These are phyloP conservation scores for Dentipellis sp. DNA, from an alignment of 768 basidiomycete species.

Conservation along the genomic window DNA sequence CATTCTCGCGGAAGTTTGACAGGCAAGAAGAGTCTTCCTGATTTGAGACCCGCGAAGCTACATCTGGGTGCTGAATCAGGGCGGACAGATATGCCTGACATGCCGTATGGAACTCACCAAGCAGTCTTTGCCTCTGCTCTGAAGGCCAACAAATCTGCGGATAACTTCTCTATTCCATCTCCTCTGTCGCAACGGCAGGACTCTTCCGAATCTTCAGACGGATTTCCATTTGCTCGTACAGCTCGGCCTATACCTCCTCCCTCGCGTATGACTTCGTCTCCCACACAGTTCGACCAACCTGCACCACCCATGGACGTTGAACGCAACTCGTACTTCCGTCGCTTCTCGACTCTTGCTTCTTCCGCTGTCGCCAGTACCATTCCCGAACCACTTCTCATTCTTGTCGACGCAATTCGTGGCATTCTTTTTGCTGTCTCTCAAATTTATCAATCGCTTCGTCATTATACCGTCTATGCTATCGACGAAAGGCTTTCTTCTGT, in stretches of 20 bases:
- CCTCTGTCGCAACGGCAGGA: slow-evolving; percentile 37
- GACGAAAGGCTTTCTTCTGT: slow-evolving; percentile 77
- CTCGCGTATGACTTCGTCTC: slow-evolving; percentile 26
- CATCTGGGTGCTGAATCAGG: slow-evolving; percentile 20
- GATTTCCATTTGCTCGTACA: slow-evolving; percentile 15
- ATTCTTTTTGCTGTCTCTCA: slow-evolving; percentile 90
- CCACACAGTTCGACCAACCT: slow-evolving; percentile 29
- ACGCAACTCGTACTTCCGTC: slow-evolving; percentile 88
- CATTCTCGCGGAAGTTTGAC: slow-evolving; percentile 30
- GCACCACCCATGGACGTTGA: slow-evolving; percentile 65
- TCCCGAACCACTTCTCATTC: slow-evolving; percentile 54
- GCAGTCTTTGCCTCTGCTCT: slow-evolving; percentile 4
- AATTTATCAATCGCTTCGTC: slow-evolving; percentile 80
- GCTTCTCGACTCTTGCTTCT: slow-evolving; percentile 70
- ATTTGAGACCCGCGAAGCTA: slow-evolving; percentile 51
- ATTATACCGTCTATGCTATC: slow-evolving; percentile 76
- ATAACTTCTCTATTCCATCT: slow-evolving; percentile 23
- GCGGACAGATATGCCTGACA: slow-evolving; percentile 19
- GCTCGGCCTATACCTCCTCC: slow-evolving; percentile 20
- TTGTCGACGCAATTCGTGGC: slow-evolving; percentile 86
- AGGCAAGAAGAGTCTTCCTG: slow-evolving; percentile 81
- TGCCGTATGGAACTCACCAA: slow-evolving; percentile 6
- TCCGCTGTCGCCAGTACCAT: slow-evolving; percentile 54
- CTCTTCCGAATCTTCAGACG: slow-evolving; percentile 31
- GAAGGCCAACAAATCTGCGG: slow-evolving; percentile 5